Percentiles rank a stretch among this genome's conserved stretches.
These are phyloP conservation scores for Pulchroboletus neoregius DNA, from an alignment of 1,284 basidiomycete genomes.

Conservation along the genomic window DNA sequence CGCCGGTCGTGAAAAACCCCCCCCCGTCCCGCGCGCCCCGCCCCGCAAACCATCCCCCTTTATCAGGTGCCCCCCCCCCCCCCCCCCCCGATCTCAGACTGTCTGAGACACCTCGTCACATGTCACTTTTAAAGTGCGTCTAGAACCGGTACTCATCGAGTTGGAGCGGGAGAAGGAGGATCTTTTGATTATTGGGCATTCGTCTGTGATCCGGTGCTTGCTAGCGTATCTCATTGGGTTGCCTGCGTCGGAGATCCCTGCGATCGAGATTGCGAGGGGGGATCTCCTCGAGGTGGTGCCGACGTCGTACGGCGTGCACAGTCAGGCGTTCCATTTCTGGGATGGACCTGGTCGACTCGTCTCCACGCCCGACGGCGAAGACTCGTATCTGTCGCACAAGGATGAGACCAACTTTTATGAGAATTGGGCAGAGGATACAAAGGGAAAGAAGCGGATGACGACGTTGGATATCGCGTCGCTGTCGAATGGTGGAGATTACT, in stretches of 20 bases:
- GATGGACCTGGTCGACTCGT: conserved; percentile 67
- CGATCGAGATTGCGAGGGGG: conserved; percentile 90
- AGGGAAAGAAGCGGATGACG: conserved; percentile 53
- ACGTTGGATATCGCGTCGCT: conserved; percentile 30
- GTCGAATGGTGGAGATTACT: conserved; percentile 8
- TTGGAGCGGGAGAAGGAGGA: conserved; percentile 79
- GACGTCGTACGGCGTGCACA: conserved; percentile 85
- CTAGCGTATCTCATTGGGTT: conserved; percentile 89
- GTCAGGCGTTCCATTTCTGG: conserved; percentile 91
- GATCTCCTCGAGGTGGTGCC: conserved; percentile 89
- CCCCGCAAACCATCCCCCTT: conserved; percentile 92
- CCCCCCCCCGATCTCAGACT: conserved; percentile 18
- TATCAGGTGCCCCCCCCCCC: conserved; percentile 51
- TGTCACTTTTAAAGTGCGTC: conserved; percentile 47
- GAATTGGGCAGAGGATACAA: conserved; percentile 81
- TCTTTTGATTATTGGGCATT: conserved; percentile 77
- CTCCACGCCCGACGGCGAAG: conserved; percentile 41
- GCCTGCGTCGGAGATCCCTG: conserved; percentile 94
- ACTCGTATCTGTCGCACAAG: conserved; percentile 36
- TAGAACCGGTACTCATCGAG: conserved; percentile 83
- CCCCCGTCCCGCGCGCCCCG: conserved; percentile 90
- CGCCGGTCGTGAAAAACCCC: conserved; percentile 88
- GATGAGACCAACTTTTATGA: conserved; percentile 79
- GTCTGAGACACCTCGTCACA: neutral
- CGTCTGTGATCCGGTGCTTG: conserved; percentile 96